Conservation (phyloP, 208 protist species). For the Leishmania tarentolae region DNA sequence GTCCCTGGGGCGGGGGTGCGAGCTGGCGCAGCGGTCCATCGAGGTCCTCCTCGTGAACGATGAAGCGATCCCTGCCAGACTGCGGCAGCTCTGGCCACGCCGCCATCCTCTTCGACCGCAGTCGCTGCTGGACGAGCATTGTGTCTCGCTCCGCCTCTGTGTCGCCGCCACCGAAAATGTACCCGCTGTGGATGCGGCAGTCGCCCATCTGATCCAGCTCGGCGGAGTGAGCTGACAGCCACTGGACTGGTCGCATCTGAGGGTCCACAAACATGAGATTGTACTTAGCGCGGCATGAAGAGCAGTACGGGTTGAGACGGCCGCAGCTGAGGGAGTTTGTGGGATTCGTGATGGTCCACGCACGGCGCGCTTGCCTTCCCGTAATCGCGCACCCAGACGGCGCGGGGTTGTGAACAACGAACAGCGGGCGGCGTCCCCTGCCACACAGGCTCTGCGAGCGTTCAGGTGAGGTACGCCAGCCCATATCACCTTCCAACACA, state of each 20-base stretch:
- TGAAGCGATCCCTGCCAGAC: conserved; percentile 9
- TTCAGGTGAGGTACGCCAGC: background rate
- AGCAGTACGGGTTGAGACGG: conserved; percentile 87
- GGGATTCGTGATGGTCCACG: conserved; percentile 31
- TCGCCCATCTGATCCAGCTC: conserved; percentile 40
- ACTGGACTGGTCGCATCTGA: conserved; percentile 56
- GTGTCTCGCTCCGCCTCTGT: conserved; percentile 1
- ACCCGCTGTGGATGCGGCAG: conserved; percentile 48
- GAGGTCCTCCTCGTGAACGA: conserved; percentile 23
- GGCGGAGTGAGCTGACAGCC: conserved; percentile 31
- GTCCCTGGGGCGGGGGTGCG: conserved; percentile 17
- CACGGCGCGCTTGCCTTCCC: conserved; percentile 15
- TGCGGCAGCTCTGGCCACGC: conserved; percentile 25
- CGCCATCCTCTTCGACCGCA: conserved; percentile 12
- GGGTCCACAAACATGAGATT: conserved; percentile 76
- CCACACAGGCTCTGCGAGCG: background rate
- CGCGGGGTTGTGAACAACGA: conserved; percentile 26
- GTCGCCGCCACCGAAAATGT: conserved; percentile 31
- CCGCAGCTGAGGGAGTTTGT: conserved; percentile 56
- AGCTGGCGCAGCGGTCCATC: conserved; percentile 29
- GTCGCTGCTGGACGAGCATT: conserved; percentile 28
- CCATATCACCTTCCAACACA: background rate
- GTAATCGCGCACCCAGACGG: background rate
- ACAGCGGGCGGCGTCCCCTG: conserved; percentile 7
- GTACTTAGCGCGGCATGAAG: conserved; percentile 67